A percentile compares a stretch with the other conserved stretches of the same genome.
These are phyloP conservation scores for Paraphoma chrysanthemicola DNA, from an alignment of 2,329 filamentous ascomycete genomes.

Conservation along the genomic window DNA sequence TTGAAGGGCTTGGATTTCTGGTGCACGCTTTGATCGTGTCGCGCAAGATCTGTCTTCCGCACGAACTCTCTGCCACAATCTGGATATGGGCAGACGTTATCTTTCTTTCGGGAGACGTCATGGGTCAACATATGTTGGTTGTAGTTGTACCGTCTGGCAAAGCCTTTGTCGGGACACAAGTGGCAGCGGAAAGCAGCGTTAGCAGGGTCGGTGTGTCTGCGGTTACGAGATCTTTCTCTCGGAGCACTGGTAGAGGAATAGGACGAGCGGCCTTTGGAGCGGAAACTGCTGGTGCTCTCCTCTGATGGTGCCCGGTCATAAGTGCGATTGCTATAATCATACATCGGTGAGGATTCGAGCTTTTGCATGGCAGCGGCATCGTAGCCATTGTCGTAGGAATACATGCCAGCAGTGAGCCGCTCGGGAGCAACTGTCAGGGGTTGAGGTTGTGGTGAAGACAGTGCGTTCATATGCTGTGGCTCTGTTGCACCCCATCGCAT, in stretches of 20 bases:
- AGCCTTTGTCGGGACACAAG: slow-evolving; percentile 74
- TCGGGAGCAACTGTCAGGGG: slow-evolving; percentile 43
- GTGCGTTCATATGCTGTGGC: slow-evolving; percentile 11
- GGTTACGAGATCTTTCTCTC: slow-evolving; percentile 17
- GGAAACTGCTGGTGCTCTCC: slow-evolving; percentile 18
- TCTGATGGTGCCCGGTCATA: slow-evolving; percentile 19
- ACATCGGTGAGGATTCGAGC: slow-evolving; percentile 22
- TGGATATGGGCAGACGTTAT: slow-evolving; percentile 69
- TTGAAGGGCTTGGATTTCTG: slow-evolving; percentile 73
- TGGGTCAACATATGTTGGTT: slow-evolving; percentile 88
- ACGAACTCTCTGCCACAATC: slow-evolving; percentile 80
- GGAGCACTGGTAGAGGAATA: slow-evolving; percentile 5
- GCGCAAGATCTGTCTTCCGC: slow-evolving; percentile 77
- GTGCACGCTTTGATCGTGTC: slow-evolving; percentile 70
- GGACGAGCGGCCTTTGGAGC: slow-evolving; percentile 5
- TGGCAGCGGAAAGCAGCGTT: slow-evolving; percentile 67
- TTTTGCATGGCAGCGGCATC: slow-evolving; percentile 25
- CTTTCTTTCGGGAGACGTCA: slow-evolving; percentile 74
- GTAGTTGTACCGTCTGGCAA: slow-evolving; percentile 85
- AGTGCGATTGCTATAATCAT: slow-evolving; percentile 16
- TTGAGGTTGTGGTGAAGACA: slow-evolving; percentile 20
- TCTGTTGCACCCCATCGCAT: slow-evolving; percentile 21
- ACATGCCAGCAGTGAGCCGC: slow-evolving; percentile 30
- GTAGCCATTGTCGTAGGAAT: slow-evolving; percentile 35
- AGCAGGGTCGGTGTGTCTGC: slow-evolving; percentile 23